Conservation (phyloP, 2,329 filamentous ascomycete genomes). For the Aspergillus sp. region DNA sequence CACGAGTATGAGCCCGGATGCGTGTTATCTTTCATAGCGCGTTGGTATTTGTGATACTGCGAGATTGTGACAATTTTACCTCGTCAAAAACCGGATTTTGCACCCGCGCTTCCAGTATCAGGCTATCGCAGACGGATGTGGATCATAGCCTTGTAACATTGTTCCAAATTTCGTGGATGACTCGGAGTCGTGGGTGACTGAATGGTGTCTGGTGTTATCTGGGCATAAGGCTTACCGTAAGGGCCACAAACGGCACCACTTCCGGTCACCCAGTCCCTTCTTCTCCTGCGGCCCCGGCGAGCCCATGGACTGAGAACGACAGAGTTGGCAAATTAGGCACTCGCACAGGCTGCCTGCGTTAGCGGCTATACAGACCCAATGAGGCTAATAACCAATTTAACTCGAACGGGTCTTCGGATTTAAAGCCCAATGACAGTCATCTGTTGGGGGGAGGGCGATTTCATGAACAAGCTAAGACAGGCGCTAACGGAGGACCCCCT, state of each 20-base stretch:
- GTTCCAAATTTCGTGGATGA: background rate
- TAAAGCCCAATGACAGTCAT: background rate
- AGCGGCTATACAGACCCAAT: conserved; percentile 8
- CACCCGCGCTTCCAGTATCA: background rate
- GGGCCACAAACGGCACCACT: background rate
- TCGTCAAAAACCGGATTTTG: background rate
- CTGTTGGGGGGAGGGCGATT: background rate
- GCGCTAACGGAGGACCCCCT: conserved; percentile 4
- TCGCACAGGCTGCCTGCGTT: background rate
- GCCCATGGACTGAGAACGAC: too few relatives aligned
- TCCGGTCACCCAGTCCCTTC: background rate
- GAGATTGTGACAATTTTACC: background rate
- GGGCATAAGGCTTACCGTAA: background rate
- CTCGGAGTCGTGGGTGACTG: background rate
- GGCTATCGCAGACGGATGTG: background rate
- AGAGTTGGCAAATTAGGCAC: background rate
- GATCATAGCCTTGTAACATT: background rate
- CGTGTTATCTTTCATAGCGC: too few relatives aligned
- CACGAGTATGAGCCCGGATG: too few relatives aligned
- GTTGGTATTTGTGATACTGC: too few relatives aligned
- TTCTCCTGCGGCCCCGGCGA: background rate
- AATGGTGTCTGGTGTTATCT: background rate
- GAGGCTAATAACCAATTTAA: conserved; percentile 11
- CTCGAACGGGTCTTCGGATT: background rate
- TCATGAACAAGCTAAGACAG: background rate